Conservation (phyloP, 1,139 yeast genomes). For the Suhomyces taliae region DNA sequence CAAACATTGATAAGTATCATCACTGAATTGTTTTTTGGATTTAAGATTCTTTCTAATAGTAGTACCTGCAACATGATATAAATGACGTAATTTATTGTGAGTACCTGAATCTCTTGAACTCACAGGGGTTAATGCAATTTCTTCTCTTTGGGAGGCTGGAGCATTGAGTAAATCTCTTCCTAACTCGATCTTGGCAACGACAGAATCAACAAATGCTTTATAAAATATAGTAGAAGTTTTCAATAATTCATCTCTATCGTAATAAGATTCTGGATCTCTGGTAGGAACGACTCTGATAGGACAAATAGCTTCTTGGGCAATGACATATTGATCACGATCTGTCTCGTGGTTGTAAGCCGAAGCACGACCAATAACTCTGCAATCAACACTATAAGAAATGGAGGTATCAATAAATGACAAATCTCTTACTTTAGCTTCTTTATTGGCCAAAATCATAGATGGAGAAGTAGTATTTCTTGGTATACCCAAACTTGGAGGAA, state of each 20-base stretch:
- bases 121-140: constrained; percentile 15
- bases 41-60: constrained; percentile 18
- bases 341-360: constrained; percentile 29
- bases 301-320: constrained; percentile 35
- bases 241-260: constrained; percentile 19
- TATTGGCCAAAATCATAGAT: constrained; percentile 22
- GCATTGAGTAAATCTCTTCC: constrained; percentile 23
- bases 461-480: constrained; percentile 19
- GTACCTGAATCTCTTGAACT: constrained; percentile 18
- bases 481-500: constrained; percentile 42
- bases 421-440: constrained; percentile 28
- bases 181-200: constrained; percentile 30
- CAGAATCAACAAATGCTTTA: constrained; percentile 37
- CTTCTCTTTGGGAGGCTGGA: constrained; percentile 7
- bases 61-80: constrained; percentile 28
- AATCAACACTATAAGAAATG: constrained; percentile 38
- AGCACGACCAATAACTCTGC: constrained; percentile 44
- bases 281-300: constrained; percentile 42
- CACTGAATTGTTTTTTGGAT: constrained; percentile 20
- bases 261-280: constrained; percentile 23
- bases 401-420: constrained; percentile 37
- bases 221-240: constrained; percentile 31
- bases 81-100: constrained; percentile 32
- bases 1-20: constrained; percentile 33
- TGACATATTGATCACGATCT: constrained; percentile 34